Conservation (phyloP, 2,329 filamentous ascomycete species). For the Helminthosporium solani region DNA sequence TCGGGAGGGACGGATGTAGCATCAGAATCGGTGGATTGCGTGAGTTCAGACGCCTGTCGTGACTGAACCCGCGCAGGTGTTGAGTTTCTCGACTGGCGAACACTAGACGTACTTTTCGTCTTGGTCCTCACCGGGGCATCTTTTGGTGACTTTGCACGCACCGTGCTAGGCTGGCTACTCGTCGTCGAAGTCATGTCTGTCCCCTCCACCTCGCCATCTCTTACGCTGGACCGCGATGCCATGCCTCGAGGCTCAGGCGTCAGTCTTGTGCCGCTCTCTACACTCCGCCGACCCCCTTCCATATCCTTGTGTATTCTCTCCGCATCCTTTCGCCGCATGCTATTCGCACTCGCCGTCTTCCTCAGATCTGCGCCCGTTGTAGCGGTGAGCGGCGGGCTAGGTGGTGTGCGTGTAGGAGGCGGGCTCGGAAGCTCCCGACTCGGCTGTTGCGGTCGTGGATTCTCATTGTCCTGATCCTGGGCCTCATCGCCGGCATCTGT, state of each 20-base stretch:
- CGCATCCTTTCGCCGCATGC: conserved; percentile 44
- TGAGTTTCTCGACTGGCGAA: conserved; percentile 15
- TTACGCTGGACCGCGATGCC: conserved; percentile 47
- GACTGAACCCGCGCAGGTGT: conserved; percentile 30
- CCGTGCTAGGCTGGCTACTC: conserved; percentile 43
- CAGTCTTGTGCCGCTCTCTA: conserved; percentile 42
- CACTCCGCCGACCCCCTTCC: conserved; percentile 44
- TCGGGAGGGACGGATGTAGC: conserved; percentile 49
- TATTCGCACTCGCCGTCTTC: conserved; percentile 48
- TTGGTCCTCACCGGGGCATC: conserved; percentile 18
- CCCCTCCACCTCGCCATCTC: conserved; percentile 42
- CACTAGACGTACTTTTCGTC: conserved; percentile 26
- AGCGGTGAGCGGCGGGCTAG: conserved; percentile 51
- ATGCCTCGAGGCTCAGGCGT: conserved; percentile 40
- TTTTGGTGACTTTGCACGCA: conserved; percentile 33
- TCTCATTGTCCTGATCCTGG: conserved; percentile 27
- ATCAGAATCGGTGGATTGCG: conserved; percentile 48
- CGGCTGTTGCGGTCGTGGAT: conserved; percentile 15
- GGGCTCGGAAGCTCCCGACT: conserved; percentile 21
- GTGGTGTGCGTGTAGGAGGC: conserved; percentile 42
- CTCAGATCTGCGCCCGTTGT: conserved; percentile 44
- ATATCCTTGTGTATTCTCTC: conserved; percentile 39
- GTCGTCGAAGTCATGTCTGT: conserved; percentile 48
- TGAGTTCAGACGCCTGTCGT: conserved; percentile 43
- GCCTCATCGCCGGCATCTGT: conserved; percentile 43